Evolutionary conservation across 2,329 filamentous ascomycete species (phyloP).

Genomic region (Nigrospora osmanthi): DNA sequence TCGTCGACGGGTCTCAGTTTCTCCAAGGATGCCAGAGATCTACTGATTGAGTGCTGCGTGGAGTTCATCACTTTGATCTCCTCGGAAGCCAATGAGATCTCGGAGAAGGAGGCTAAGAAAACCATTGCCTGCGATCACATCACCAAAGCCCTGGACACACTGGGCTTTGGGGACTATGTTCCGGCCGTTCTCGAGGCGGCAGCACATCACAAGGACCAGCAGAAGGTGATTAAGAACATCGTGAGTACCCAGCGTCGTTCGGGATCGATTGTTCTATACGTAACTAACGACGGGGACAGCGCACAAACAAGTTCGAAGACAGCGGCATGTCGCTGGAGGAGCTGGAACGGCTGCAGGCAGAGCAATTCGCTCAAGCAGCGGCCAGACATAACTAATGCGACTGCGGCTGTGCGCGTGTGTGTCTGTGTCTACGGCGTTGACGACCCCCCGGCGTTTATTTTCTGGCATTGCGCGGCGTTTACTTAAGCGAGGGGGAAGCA

Average conservation of each 20-base stretch:
- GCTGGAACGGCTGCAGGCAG: conserved; percentile 79
- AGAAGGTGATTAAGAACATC: conserved; percentile 56
- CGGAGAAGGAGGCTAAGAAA: conserved; percentile 98
- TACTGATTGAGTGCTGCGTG: conserved; percentile 96
- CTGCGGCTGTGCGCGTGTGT: too few relatives aligned
- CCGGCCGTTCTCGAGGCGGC: conserved; percentile 56
- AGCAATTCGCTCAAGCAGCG: conserved; percentile 63
- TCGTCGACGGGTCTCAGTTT: conserved; percentile 71
- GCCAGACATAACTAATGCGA: conserved; percentile 16
- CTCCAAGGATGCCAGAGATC: conserved; percentile 88
- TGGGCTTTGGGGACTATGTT: conserved; percentile 91
- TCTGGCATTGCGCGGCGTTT: conserved; percentile 6
- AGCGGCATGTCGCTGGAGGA: conserved; percentile 90
- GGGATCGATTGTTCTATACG: too few relatives aligned
- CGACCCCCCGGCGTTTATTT: neutral
- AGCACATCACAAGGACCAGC: conserved; percentile 70
- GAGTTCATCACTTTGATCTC: conserved; percentile 98
- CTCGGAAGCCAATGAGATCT: conserved; percentile 98
- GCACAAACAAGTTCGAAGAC: conserved; percentile 93
- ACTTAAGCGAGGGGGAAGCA: neutral
- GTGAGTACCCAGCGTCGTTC: neutral
- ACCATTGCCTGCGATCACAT: conserved; percentile 98
- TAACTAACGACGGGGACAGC: conserved; percentile 37
- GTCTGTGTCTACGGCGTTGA: neutral
- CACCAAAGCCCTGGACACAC: conserved; percentile 83